These are phyloP conservation scores for Cucurbita argyrosperma DNA, from an alignment of 306 rosid genomes.

Conservation along the genomic window DNA sequence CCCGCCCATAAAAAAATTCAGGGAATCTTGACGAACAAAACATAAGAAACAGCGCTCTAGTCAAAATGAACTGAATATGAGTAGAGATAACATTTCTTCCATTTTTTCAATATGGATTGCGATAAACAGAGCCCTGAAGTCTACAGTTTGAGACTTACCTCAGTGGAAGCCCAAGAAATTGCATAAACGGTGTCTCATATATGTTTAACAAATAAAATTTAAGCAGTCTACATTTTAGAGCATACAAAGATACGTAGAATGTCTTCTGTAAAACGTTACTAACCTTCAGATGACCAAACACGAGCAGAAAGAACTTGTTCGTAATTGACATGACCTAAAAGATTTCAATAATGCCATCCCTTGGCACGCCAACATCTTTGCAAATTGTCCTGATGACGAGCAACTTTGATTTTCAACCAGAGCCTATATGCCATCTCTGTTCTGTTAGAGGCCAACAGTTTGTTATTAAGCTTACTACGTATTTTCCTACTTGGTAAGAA, in stretches of 20 bases:
- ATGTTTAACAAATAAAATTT: not conserved
- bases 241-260: not conserved
- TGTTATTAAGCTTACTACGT: conserved; percentile 56
- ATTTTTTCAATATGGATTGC: not conserved
- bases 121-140: not conserved
- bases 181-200: not conserved
- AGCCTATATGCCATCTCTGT: conserved; percentile 57
- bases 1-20: not conserved
- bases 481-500: conserved; percentile 69
- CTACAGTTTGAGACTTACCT: not conserved
- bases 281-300: not conserved
- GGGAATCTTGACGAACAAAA: not conserved
- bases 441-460: conserved; percentile 39
- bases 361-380: conserved; percentile 58
- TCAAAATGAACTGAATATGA: not conserved
- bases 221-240: not conserved
- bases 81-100: not conserved
- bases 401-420: conserved; percentile 52
- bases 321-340: not conserved
- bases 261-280: not conserved
- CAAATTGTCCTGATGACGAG: conserved; percentile 43
- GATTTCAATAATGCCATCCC: conserved; percentile 79
- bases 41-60: not conserved
- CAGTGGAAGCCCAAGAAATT: not conserved
- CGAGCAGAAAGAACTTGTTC: not conserved